Evolutionary conservation across 2,329 filamentous ascomycete species (phyloP), one percentile per base, ranked within the genome.

Genomic region (Aspergillus latus): DNA sequence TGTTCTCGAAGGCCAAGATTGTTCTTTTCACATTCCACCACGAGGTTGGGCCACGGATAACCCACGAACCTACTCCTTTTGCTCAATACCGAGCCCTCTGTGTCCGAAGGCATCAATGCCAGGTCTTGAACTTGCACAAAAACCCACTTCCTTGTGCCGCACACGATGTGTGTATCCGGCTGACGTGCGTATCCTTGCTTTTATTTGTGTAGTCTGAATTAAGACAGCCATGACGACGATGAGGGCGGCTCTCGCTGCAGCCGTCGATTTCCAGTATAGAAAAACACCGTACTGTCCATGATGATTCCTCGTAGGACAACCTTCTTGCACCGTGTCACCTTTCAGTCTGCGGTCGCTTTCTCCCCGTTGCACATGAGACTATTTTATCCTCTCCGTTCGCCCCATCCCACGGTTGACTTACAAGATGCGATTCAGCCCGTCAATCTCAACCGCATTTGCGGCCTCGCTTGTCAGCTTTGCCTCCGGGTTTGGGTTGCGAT

Each of bases 401-500:
- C 36, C 7, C 7, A 10, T 37, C 21, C 10, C n/a, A 34, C 10
- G 7, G 1, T 48, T 16, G 15, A 50, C 32, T 37, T 36, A 46
- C 53, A 59, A 26, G 11, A 61, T 61, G 59, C 34, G 16, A 39
- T 26, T 47, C 47, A 15, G 5, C 3, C 11, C 15, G 10, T 49
- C 13, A 21, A 32, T 51, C 8, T 34, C 34, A 8, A 11, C 49
- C 43, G 16, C 39, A 16, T 34, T 49, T 6, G 39, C 58, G 10
- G 54, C 21, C 39, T n/a, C 54, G 13, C 26, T 67, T n/a, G 32
- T 53, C 15, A 29, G 52, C n/a, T 46, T 56, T 51, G 58, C 52
- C 28, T 39, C 58, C 46, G 54, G 63, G 9, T 47, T 64, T 36
- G 55, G 63, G 2, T 45, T 64, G 15, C 37, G 52, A 26, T 57